Evolutionary conservation across 257 asterid genomes (phyloP), one percentile per base, ranked within the genome.

Genomic region (Henckelia pumila): DNA sequence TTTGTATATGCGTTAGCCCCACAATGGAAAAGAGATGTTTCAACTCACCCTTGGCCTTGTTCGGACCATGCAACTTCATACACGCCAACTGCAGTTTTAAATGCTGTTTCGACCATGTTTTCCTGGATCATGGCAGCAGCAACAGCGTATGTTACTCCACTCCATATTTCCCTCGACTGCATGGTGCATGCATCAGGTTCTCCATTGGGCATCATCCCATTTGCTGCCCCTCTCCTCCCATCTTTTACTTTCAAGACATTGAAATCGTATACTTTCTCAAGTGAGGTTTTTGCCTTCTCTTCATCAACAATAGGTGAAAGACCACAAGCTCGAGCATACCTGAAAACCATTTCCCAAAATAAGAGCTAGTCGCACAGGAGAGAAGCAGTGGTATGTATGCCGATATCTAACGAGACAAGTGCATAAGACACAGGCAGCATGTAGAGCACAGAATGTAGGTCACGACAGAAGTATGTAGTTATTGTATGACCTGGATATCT

Each of bases 131-230:
- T 94, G 66, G 81, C 84, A 61, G 99, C 99, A 7, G 96, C 95
- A 71, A 94, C 86, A 71, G 95, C 95, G 69, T 94, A 94, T 3
- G 99, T 94, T 50, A 88, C 79, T 61, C 99, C 99, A 58, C 84
- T 76, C 99, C 99, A 94, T 69, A 94, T 82, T 80, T 94, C 99
- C 80, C 96, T 88, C 0, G 99, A 91, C 75, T 94, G 99, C 93
- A 91, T 33, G 28, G 84, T 74, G 17, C 85, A 84, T 78, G 69
- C 60, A 68, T 94, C 99, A 1, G 83, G 88, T 75, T 91, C 88
- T 44, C 99, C 99, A 73, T 67, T 88, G 5, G 97, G 97, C 30
- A 81, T 81, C 97, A 94, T 94, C 56, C 99, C 99, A 49, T 94
- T 94, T 40, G 81, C 84, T 56, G 99, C 99, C 61, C 99, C 99